Evolutionary conservation across 306 rosid genomes (phyloP), one percentile per base, ranked within the genome.

Genomic region (Calophaca sinica): DNA sequence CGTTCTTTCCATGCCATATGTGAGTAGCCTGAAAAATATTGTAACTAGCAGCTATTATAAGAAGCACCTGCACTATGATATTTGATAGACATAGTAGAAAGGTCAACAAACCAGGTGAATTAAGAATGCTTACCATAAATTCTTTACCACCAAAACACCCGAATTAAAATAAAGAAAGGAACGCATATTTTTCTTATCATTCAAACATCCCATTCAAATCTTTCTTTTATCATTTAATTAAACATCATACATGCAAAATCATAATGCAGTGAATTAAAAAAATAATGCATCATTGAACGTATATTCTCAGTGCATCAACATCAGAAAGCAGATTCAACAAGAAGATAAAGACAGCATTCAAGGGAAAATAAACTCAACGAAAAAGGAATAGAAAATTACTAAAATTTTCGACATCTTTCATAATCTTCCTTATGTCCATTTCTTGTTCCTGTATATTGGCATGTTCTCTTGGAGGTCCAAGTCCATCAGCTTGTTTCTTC

Each of bases 1-100:
- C 85, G 86, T 70, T 91, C 94, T 74, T 86, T 94, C 97, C 98
- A 94, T 62, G 94, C 32, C 96, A 91, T 89, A 81, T 89, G 89
- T 0, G 86, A 84, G 74, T 85, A 64, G 48, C 97, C 91, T 78
- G 15, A 52, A 10, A 80, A 68, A 64, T 63, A 62, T 9, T 14
- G 29, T 46, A 64, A 78, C 29, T 15, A 64, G 58, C 49, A 60
- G 53, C 64, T 71, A 79, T 57, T 31, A 51, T 50, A 70, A 75
- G 15, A 77, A 67, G 53, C 20, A 60, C 54, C 36, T 36, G 29
- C n/a, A 45, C 9, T 41, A 26, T 2, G 45, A 75, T 39, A 80
- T 49, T 13, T 4, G 15, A 39, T 48, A 6, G 61, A 70, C 50
- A 68, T 2, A 39, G 20, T 36, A 59, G 31, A 50, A 66, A 14